Conservation (phyloP, 306 rosid species). For the Malus sieversii region DNA sequence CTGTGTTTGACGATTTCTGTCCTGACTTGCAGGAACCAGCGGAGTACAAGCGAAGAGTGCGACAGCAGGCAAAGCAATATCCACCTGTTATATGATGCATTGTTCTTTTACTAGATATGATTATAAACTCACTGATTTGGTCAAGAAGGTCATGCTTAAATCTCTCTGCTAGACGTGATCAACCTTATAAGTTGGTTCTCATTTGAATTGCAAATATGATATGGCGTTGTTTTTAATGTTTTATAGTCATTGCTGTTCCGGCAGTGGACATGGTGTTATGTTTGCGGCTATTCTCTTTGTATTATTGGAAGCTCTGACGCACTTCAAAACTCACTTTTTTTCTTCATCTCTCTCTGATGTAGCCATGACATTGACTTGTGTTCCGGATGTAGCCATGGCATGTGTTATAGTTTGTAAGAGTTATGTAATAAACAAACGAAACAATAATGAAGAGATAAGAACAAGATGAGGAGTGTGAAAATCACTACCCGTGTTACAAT, state of each 20-base stretch:
- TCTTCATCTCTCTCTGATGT: neutral
- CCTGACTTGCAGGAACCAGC: constrained; percentile 43
- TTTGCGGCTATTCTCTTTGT: neutral
- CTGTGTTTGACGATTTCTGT: neutral
- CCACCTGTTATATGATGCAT: constrained; percentile 48
- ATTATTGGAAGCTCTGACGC: neutral
- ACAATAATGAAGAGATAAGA: no score
- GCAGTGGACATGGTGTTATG: neutral
- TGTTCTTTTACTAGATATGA: neutral
- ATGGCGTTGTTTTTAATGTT: neutral
- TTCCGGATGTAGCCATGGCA: neutral
- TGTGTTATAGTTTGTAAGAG: neutral
- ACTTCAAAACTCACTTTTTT: neutral
- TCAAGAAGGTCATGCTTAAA: neutral
- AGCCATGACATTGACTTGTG: neutral
- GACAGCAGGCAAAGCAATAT: constrained; percentile 79
- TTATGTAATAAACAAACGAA: neutral
- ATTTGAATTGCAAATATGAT: neutral
- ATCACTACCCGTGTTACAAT: neutral
- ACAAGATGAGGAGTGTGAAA: neutral
- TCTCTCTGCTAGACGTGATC: neutral
- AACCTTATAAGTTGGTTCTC: neutral
- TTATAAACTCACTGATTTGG: neutral
- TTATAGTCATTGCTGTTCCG: neutral
- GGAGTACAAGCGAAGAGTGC: constrained; percentile 69